Evolutionary conservation across 1,284 basidiomycete species (phyloP).

Genomic region (Phlebopus sp.): DNA sequence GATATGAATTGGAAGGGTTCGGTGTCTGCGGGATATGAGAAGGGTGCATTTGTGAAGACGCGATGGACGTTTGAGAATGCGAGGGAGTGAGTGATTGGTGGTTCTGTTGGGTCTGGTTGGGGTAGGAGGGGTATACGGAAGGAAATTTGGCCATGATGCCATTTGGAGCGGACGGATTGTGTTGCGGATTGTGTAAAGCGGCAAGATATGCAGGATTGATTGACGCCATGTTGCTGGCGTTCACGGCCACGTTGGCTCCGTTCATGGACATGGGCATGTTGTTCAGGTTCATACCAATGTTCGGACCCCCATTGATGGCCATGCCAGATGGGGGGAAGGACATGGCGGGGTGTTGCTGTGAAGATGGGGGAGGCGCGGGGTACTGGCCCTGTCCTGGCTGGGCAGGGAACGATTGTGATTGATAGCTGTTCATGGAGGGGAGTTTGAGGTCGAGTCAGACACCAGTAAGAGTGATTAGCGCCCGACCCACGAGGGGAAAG

Average conservation of each 20-base stretch:
- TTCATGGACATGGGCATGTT: conserved; percentile 5
- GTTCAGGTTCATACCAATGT: conserved; percentile 11
- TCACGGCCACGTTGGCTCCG: conserved; percentile 6
- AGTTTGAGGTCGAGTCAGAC: neutral
- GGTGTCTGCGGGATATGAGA: neutral
- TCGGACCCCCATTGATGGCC: conserved; percentile 7
- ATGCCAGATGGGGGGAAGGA: conserved; percentile 17
- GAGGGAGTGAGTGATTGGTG: conserved; percentile 10
- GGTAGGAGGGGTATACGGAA: conserved; percentile 14
- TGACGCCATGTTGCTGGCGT: conserved; percentile 9
- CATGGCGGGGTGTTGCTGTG: conserved; percentile 11
- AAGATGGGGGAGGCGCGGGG: conserved; percentile 11
- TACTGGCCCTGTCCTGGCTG: conserved; percentile 23
- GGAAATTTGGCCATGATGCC: conserved; percentile 23
- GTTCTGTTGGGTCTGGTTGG: conserved; percentile 8
- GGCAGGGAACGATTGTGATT: conserved; percentile 11
- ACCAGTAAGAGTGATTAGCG: conserved; percentile 11
- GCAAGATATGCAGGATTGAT: conserved; percentile 14
- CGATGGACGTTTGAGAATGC: conserved; percentile 8
- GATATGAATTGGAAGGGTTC: conserved; percentile 1
- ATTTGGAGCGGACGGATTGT: conserved; percentile 9
- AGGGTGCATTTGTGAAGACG: conserved; percentile 6
- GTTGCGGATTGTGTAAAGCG: conserved; percentile 10
- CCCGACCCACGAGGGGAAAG: conserved; percentile 6
- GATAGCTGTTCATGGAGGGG: conserved; percentile 23